Base-by-base conservation (phyloP, 768 basidiomycete genomes). In the Lactarius tabidus region DNA sequence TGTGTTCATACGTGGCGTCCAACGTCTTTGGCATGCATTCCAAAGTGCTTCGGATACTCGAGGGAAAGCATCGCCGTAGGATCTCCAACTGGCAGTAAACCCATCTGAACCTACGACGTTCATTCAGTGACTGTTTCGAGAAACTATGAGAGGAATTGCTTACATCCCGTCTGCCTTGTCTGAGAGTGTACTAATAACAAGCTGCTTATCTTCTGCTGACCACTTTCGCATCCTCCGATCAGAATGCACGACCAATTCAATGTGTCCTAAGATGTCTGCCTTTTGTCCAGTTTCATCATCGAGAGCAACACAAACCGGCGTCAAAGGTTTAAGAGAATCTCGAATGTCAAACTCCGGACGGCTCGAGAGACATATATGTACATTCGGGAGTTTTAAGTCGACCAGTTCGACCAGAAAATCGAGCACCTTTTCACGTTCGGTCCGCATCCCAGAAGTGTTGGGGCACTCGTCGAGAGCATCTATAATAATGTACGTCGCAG, bases 381-480 rank as follows among this genome's bases (percentile, higher is more conserved):
- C 12, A 39, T 63, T 63, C 18, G 29, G 41, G 12, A 52, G 31
- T 28, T n/a, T 14, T 8, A 31, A n/a, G 26, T 17, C 17, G 15
- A 53, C 51, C 9, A 63, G 48, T 2, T 58, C 57, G 5, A 29
- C 8, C 51, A 63, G 14, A 7, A 43, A 14, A 1, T 45, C 20
- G 10, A 57, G 45, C 43, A 63, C 36, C 1, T 52, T 31, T 26
- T 39, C 55, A n/a, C 56, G 55, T 5, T 43, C 43, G 1, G 62
- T 36, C 12, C 43, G 45, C 20, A 51, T n/a, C 33, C 55, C 33
- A 2, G 12, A 12, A 1, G 39, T 35, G 17, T 48, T 63, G 0
- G 62, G 55, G 29, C 33, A 57, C 7, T 63, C 62, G 14, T 63
- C 62, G 33, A 63, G 23, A 20, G 41, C 62, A 8, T 63, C 62